Evolutionary conservation across 192 early-diverging fungal genomes (phyloP), one percentile per base, ranked within the genome.

Genomic region (Irineochytrium annulatum): DNA sequence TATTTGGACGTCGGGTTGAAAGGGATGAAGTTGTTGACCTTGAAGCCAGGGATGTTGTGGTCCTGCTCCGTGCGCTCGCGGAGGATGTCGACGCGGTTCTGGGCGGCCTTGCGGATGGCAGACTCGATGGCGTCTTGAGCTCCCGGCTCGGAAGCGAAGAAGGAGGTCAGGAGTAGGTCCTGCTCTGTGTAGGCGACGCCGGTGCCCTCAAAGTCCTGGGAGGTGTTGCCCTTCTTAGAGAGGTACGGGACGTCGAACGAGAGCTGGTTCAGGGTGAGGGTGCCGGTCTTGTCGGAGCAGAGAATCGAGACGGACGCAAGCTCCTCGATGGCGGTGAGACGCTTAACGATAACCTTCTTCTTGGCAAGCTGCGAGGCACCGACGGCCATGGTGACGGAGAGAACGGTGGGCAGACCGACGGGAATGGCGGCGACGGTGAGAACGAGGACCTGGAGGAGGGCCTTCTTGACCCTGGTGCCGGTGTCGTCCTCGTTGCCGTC

Each of bases 301-400:
- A 77, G 75, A 27, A 91, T 84, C 22, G 90, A 91, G 43, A 94
- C 88, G 2, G 92, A 92, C 0, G 92, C 89, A 74, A 94, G 81
- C 69, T 94, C 92, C 67, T 94, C 92, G 17, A 94, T 90, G 4
- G 92, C 89, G 14, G 92, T 86, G 20, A 94, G 77, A 49, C 92
- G 89, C 75, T 94, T 94, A 70, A 94, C 87, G 76, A 94, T 94
- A 45, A 93, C 92, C 67, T 95, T 72, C 72, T 91, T 90, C 17
- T 81, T 75, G 29, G 92, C 90, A 26, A 95, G 77, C 74, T 90
- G 83, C 59, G 89, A 85, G 46, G 91, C 91, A 55, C 92, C 92
- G 11, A 95, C 84, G 1, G 92, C 92, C 92, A 95, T 95, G 57
- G 91, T 95, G 30, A 95, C 92, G 22, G 91, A 88, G 83, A 93